phyloP scores from a whole-genome alignment of 805 yeast species.

The Wickerhamiella vanderwaltii region DNA sequence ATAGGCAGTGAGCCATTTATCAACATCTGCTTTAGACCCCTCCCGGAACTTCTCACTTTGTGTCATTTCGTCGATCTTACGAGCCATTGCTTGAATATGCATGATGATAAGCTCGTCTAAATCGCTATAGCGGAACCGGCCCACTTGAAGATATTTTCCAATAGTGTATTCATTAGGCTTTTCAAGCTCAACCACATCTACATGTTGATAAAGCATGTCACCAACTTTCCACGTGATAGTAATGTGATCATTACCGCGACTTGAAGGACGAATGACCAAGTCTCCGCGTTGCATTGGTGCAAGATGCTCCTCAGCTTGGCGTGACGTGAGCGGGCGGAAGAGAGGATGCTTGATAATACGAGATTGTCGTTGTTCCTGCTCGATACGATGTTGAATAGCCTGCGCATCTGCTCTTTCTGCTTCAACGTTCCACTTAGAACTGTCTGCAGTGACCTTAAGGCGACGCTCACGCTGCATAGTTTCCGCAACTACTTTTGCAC shows the following conservation, averaged over 20 bases:
- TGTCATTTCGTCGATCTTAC: slow-evolving; percentile 71
- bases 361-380: slow-evolving; percentile 53
- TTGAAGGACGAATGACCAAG: slow-evolving; percentile 87
- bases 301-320: slow-evolving; percentile 85
- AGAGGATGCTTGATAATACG: slow-evolving; percentile 85
- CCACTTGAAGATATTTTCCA: slow-evolving; percentile 53
- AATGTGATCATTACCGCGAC: slow-evolving; percentile 74
- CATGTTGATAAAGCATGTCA: slow-evolving; percentile 79
- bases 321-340: slow-evolving; percentile 68
- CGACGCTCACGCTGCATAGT: slow-evolving; percentile 32
- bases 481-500: slow-evolving; percentile 49
- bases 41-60: slow-evolving; percentile 78
- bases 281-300: slow-evolving; percentile 87
- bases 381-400: slow-evolving; percentile 57
- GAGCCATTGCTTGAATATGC: slow-evolving; percentile 73
- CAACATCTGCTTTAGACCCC: slow-evolving; percentile 69
- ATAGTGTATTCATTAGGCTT: slow-evolving; percentile 50
- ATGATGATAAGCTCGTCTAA: slow-evolving; percentile 85
- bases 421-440: slow-evolving; percentile 64
- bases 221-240: slow-evolving; percentile 96
- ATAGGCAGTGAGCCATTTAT: slow-evolving; percentile 76
- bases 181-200: slow-evolving; percentile 68
- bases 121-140: slow-evolving; percentile 61
- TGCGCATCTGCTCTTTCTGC: slow-evolving; percentile 49
- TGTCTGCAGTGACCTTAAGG: slow-evolving; percentile 33